These are phyloP conservation scores for Handroanthus guayacan DNA, from an alignment of 257 asterid genomes.

Conservation along the genomic window DNA sequence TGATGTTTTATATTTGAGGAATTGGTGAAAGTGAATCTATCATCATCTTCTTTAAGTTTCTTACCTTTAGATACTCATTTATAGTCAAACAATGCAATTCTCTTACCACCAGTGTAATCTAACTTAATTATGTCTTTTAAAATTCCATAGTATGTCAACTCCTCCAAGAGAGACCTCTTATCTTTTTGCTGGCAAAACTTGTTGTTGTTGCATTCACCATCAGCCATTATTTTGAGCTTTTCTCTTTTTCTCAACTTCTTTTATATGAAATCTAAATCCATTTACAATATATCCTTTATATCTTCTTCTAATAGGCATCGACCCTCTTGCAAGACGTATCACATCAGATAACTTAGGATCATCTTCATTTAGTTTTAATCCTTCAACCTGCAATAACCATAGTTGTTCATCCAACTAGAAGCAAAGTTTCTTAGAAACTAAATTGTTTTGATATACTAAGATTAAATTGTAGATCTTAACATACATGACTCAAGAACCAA, in stretches of 20 bases:
- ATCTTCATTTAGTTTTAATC: neutral
- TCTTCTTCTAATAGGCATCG: neutral
- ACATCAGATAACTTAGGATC: neutral
- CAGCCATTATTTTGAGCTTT: neutral
- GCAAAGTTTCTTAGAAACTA: neutral
- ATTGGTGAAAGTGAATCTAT: too few relatives aligned
- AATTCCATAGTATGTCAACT: neutral
- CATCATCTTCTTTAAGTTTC: too few relatives aligned
- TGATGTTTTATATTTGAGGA: too few relatives aligned
- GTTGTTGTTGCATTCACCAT: too few relatives aligned
- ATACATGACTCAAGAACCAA: neutral
- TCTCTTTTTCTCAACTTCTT: neutral
- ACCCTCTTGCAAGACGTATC: neutral
- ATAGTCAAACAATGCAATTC: neutral
- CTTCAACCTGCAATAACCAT: neutral
- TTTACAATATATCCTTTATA: neutral
- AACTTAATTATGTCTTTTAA: neutral
- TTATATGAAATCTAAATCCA: neutral
- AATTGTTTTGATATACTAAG: neutral
- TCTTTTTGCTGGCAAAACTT: neutral
- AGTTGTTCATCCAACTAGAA: neutral
- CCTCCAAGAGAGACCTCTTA: neutral
- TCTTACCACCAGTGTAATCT: neutral
- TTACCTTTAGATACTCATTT: neutral
- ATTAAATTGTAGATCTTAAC: neutral